Evolutionary conservation across 108 stramenopile species (phyloP).

Genomic region (Nitzschia sp.): DNA sequence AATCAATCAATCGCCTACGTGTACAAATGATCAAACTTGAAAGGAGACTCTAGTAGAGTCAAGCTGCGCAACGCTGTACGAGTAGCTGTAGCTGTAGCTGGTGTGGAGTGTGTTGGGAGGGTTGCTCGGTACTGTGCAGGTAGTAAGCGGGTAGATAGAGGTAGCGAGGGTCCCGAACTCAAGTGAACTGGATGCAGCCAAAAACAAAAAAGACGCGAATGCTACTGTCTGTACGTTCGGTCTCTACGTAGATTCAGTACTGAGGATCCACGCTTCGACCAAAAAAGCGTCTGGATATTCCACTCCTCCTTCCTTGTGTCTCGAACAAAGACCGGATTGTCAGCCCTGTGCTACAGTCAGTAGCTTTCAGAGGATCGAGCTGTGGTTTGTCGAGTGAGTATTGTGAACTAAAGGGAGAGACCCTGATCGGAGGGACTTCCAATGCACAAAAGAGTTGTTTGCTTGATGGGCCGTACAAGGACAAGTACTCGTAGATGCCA

Average conservation of each 20-base stretch:
- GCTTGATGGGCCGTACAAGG: neutral
- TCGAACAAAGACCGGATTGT: neutral
- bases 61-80: no score
- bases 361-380: neutral
- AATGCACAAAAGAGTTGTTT: neutral
- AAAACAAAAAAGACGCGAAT: no score
- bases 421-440: neutral
- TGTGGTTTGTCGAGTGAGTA: neutral
- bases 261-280: neutral
- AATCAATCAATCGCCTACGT: neutral
- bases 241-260: slow-evolving; percentile 5
- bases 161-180: neutral
- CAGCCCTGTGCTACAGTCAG: neutral
- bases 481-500: no score
- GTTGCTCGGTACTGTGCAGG: no score
- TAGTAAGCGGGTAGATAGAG: no score
- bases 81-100: no score
- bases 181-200: no score
- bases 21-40: no score
- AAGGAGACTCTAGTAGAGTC: no score
- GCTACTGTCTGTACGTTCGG: no score
- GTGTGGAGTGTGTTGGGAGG: no score
- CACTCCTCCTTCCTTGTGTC: neutral
- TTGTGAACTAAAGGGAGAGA: neutral
- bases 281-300: neutral